These are phyloP conservation scores for Escovopsis weberi DNA, from an alignment of 2,329 filamentous ascomycete species.

Conservation along the genomic window DNA sequence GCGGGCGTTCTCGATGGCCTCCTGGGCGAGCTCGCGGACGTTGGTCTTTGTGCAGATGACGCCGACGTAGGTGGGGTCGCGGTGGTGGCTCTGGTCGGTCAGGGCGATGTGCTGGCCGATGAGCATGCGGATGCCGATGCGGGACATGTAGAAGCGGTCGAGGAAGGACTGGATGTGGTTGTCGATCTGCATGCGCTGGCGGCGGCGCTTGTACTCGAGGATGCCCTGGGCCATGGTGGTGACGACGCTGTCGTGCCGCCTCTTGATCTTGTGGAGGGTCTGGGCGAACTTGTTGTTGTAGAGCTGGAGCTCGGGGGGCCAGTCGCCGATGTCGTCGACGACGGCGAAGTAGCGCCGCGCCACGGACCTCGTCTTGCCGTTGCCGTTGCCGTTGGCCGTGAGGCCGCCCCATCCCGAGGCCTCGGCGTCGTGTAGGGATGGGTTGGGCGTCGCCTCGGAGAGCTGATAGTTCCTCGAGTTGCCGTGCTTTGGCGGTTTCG, in stretches of 20 bases:
- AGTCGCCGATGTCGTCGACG: slow-evolving; percentile 74
- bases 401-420: slow-evolving; percentile 44
- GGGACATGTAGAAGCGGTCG: slow-evolving; percentile 98
- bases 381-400: slow-evolving; percentile 24
- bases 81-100: slow-evolving; percentile 79
- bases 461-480: slow-evolving; percentile 53
- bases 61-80: slow-evolving; percentile 87
- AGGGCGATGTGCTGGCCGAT: slow-evolving; percentile 97
- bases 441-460: slow-evolving; percentile 75
- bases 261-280: slow-evolving; percentile 85
- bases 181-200: slow-evolving; percentile 96
- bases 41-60: slow-evolving; percentile 99
- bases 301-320: slow-evolving; percentile 86
- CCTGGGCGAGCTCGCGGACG: slow-evolving; percentile 82
- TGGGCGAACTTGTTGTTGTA: slow-evolving; percentile 89
- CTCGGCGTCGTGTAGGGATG: slow-evolving; percentile 73
- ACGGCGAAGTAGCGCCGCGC: slow-evolving; percentile 68
- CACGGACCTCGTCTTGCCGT: slow-evolving; percentile 33
- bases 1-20: slow-evolving; percentile 96
- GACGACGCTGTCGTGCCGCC: slow-evolving; percentile 90
- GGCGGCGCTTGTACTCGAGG: slow-evolving; percentile 90
- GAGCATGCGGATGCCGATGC: slow-evolving; percentile 97
- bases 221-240: slow-evolving; percentile 98
- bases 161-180: slow-evolving; percentile 94
- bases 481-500: slow-evolving; percentile 44